Percentiles rank a stretch among this genome's conserved stretches.
Conservation (phyloP, 2,329 filamentous ascomycete genomes). For the Trichoderma hamatum region DNA sequence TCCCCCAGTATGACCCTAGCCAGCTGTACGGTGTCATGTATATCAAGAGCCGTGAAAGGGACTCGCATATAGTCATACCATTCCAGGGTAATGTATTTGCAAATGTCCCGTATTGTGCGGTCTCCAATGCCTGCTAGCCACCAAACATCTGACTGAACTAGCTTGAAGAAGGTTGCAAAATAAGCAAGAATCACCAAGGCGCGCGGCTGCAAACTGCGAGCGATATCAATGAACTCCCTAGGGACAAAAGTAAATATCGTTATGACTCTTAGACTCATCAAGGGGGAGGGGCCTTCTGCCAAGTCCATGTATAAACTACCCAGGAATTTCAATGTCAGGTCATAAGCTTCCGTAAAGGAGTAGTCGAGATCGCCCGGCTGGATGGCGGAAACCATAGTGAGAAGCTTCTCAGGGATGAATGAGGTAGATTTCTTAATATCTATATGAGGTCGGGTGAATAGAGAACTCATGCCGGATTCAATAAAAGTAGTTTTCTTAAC, state of each 20-base stretch:
- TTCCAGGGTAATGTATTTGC: conserved; percentile 42
- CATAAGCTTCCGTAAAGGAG: conserved; percentile 46
- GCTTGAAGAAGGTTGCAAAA: conserved; percentile 55
- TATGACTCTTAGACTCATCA: conserved; percentile 54
- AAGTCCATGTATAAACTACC: conserved; percentile 57
- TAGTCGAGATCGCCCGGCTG: conserved; percentile 47
- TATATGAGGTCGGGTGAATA: conserved; percentile 55
- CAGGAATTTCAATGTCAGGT: conserved; percentile 51
- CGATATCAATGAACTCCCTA: conserved; percentile 48
- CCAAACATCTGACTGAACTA: conserved; percentile 47
- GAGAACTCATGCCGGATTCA: conserved; percentile 48
- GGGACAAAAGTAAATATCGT: conserved; percentile 58
- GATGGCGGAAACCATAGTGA: conserved; percentile 54
- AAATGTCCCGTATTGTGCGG: conserved; percentile 51
- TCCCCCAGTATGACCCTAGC: conserved; percentile 50
- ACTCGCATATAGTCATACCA: conserved; percentile 48
- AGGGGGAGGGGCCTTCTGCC: conserved; percentile 46
- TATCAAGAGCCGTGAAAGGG: conserved; percentile 44
- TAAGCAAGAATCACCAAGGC: conserved; percentile 57
- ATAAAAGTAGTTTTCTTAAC: conserved; percentile 36
- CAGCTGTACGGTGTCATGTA: conserved; percentile 42
- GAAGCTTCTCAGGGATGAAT: conserved; percentile 52
- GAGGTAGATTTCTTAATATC: conserved; percentile 47
- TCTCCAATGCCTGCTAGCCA: conserved; percentile 54
- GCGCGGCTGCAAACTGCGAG: conserved; percentile 46